Conservation (phyloP, 1,284 basidiomycete genomes). For the Sporisorium graminicola region DNA sequence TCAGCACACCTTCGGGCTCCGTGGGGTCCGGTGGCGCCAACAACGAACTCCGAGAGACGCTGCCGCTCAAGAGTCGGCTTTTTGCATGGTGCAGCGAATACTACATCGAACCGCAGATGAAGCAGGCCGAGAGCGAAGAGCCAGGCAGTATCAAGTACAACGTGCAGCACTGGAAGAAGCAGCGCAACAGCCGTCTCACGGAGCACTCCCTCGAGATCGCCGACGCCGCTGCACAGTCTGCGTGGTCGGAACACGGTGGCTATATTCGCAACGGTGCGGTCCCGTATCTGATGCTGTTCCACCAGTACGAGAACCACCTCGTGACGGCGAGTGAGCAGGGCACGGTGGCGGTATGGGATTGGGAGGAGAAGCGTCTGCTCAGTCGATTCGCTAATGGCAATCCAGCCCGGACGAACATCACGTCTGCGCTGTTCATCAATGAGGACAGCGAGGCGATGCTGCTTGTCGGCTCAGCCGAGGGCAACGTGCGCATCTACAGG, state of each 20-base stretch:
- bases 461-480: conserved; percentile 87
- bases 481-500: conserved; percentile 88
- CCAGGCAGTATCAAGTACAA: conserved; percentile 94
- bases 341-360: conserved; percentile 94
- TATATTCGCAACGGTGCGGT: conserved; percentile 76
- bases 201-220: conserved; percentile 79
- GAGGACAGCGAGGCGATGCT: conserved; percentile 94
- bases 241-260: conserved; percentile 84
- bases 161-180: conserved; percentile 93
- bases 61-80: conserved; percentile 90
- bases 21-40: conserved; percentile 19
- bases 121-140: conserved; percentile 89
- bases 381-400: conserved; percentile 92
- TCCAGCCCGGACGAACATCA: conserved; percentile 83
- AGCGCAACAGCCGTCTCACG: conserved; percentile 85
- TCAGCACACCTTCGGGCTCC: conserved; percentile 41
- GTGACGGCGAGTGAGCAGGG: conserved; percentile 88
- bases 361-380: conserved; percentile 83
- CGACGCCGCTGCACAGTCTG: conserved; percentile 77
- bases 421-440: conserved; percentile 92
- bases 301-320: conserved; percentile 90
- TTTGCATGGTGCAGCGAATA: conserved; percentile 98
- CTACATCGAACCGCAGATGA: conserved; percentile 87
- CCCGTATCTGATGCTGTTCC: conserved; percentile 79
- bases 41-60: conserved; percentile 69